phyloP scores from a whole-genome alignment of 2,329 filamentous ascomycete species.

The Apiospora malaysiana region DNA sequence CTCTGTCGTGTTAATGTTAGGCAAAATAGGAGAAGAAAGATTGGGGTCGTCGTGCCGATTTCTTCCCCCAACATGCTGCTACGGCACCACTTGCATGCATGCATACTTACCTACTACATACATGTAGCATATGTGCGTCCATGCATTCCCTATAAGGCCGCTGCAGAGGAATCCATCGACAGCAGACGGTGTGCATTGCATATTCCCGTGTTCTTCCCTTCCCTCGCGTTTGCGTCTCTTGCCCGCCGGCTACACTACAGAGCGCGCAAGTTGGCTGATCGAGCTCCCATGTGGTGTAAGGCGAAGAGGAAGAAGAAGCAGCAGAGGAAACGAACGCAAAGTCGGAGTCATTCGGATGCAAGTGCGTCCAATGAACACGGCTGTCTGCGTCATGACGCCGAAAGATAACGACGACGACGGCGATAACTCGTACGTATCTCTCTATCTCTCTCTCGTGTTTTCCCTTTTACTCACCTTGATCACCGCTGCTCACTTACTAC shows the following conservation, averaged over 20 bases:
- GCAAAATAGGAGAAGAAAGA: no score
- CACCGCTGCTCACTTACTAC: no score
- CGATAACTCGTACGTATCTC: background rate
- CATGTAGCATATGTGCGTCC: background rate
- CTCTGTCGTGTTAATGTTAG: no score
- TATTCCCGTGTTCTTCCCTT: background rate
- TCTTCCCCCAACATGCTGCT: background rate
- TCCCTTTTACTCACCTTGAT: background rate
- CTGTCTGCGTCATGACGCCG: background rate
- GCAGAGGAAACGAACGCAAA: background rate
- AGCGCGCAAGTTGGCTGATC: background rate
- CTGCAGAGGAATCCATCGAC: background rate
- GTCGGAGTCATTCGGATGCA: conserved; percentile 4
- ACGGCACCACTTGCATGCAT: background rate
- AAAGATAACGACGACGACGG: background rate
- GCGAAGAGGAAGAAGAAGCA: background rate
- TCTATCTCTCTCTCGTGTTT: no score
- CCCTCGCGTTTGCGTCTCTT: background rate
- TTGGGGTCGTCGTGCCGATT: background rate
- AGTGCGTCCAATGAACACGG: background rate
- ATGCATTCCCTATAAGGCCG: background rate
- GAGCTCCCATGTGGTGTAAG: background rate
- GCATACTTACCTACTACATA: background rate
- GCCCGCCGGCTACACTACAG: background rate
- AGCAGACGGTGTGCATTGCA: background rate